These are phyloP conservation scores for Lagerstroemia fauriei DNA, from an alignment of 441 rosid species.

Conservation along the genomic window DNA sequence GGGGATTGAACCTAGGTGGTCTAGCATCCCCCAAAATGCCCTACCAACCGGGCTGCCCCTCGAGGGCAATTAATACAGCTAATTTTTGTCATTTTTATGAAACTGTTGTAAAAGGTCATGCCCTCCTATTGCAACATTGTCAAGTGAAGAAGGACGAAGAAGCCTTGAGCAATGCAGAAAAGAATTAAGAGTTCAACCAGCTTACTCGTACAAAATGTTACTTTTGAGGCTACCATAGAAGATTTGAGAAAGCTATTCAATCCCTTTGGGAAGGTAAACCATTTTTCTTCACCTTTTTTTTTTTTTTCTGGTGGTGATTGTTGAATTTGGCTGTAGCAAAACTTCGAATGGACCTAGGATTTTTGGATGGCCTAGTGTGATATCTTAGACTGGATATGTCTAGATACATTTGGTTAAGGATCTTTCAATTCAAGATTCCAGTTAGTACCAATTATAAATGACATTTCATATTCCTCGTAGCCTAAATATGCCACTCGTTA, in stretches of 20 bases:
- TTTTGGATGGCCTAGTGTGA: not conserved
- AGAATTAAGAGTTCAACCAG: slow-evolving; percentile 68
- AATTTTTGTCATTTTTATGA: slow-evolving; percentile 33
- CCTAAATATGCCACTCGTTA: too few relatives aligned
- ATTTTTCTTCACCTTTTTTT: slow-evolving; percentile 12
- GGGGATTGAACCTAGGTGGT: too few relatives aligned
- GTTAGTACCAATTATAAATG: too few relatives aligned
- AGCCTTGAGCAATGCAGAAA: slow-evolving; percentile 49
- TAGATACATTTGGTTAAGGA: not conserved
- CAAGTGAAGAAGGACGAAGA: slow-evolving; percentile 66
- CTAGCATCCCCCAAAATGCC: too few relatives aligned
- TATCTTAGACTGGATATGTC: not conserved
- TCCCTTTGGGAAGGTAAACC: slow-evolving; percentile 85
- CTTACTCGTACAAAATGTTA: slow-evolving; percentile 75
- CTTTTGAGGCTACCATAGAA: slow-evolving; percentile 90
- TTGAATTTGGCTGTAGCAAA: not conserved
- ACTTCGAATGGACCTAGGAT: not conserved
- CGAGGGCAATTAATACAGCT: not conserved
- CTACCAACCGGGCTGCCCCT: too few relatives aligned
- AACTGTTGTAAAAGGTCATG: slow-evolving; percentile 81
- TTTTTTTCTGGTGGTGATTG: not conserved
- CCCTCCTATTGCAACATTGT: slow-evolving; percentile 71
- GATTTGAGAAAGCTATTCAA: slow-evolving; percentile 82
- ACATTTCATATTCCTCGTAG: too few relatives aligned
- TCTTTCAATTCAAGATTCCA: too few relatives aligned